Evolutionary conservation across 345 rosid genomes (phyloP), one percentile per base, ranked within the genome.

Genomic region (Lagerstroemia speciosa): DNA sequence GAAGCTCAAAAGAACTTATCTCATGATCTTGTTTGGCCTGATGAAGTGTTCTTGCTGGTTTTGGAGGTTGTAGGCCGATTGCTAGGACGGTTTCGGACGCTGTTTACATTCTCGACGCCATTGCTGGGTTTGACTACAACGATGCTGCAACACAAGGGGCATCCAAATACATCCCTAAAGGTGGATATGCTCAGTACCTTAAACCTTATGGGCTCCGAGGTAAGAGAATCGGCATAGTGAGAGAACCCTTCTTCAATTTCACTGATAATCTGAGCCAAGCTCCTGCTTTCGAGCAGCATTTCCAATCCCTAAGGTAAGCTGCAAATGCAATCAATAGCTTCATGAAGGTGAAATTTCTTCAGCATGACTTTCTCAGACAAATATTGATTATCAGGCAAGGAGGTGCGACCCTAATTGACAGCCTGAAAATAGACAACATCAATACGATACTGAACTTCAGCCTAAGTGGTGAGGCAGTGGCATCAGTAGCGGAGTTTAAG

Each of bases 51-150:
- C 65, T 10, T 17, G 20, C n/a, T 1, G 45, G 46, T 19, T 64
- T 37, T 64, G 40, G 38, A 62, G 31, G 24, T 53, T 26, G 46
- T 72, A 86, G 91, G 78, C 87, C 93, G 0, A 82, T 86, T 4
- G 73, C 86, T 64, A 78, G 89, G 79, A 86, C 91, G 5, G 87
- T 88, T 27, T 58, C 87, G 0, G 91, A 86, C 69, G 85, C 91
- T 8, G 85, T 86, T 60, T 72, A 78, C 66, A 80, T 84, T 48
- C 87, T 86, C 37, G 93, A 88, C 73, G 89, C 83, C 75, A 76
- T 88, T 29, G 84, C 63, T 9, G 87, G 89, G 41, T 74, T 75
- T 30, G 91, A 86, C 82, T 63, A 64, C 14, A 67, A 74, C 19
- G 93, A 88, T 38, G 55, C 37, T 8, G 85, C 86, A 63, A 83